Base-by-base conservation (phyloP, 306 rosid genomes). In the Vicia sativa region DNA sequence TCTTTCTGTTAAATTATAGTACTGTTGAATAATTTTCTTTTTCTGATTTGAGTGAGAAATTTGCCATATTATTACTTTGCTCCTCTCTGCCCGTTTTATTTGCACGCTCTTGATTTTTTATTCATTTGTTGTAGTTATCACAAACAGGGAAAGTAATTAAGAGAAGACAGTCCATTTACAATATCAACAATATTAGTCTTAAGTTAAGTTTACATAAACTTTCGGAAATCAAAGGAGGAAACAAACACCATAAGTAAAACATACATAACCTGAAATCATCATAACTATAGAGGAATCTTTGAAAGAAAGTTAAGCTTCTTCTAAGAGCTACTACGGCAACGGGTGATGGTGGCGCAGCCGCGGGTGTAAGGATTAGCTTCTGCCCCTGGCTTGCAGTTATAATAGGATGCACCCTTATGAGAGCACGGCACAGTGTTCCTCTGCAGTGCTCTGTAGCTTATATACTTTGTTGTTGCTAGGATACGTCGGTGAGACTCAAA, bases 401-500 rank as follows among this genome's bases (percentile, higher is more conserved):
- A 91, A 79, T 91, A 91, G 39, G 95, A 87, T 7, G 97, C 90
- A 62, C 97, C 97, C 34, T 74, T 84, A 5, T 9, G 73, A 29
- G 96, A 88, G 75, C 97, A 91, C 14, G 97, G 97, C 63, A 91
- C 95, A 0, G 79, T 81, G 87, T 91, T 86, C 5, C 86, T 62
- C 81, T 84, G 87, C 77, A 91, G 86, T 7, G 91, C 90, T 43
- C 39, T 61, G 71, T 91, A 91, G 83, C 97, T 91, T 75, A 91
- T 78, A 79, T 88, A 91, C 23, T 87, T 74, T 0, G 85, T 68
- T 44, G 91, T 88, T 55, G 92, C 97, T 67, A 91, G 39, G 50
- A 91, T 86, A 59, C 97, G 92, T 71, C 97, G 49, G 75, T 79
- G 86, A 44, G 82, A 84, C 72, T 80, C 85, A 0, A 83, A 42